These are phyloP conservation scores for Rugosomyces carneus DNA, from an alignment of 1,284 basidiomycete species.

Conservation along the genomic window DNA sequence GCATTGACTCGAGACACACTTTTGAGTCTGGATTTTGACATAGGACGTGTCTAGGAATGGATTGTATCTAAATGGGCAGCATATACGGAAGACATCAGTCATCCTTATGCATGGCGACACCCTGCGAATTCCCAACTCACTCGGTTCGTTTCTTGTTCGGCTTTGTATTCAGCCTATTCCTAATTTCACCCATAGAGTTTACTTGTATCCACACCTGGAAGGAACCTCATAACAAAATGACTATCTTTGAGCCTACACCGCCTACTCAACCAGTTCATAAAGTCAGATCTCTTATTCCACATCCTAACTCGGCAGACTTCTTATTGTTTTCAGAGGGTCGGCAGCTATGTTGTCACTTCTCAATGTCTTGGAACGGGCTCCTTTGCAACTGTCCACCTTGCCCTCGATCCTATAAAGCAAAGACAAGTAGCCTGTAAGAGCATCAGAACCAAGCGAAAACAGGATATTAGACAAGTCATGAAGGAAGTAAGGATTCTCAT, in stretches of 20 bases:
- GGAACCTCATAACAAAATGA: constrained; percentile 42
- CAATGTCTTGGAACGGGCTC: constrained; percentile 74
- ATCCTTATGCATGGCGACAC: constrained; percentile 72
- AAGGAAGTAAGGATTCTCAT: constrained; percentile 73
- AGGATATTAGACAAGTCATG: constrained; percentile 56
- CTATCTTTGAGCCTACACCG: constrained; percentile 57
- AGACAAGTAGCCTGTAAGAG: constrained; percentile 82
- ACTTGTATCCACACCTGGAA: constrained; percentile 56
- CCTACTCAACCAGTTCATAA: constrained; percentile 48
- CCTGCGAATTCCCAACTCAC: constrained; percentile 59
- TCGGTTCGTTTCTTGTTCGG: constrained; percentile 32
- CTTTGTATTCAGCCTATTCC: background rate
- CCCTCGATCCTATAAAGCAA: constrained; percentile 52
- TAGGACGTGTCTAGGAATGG: constrained; percentile 80
- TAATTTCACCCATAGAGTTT: constrained; percentile 44
- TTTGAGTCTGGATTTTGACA: constrained; percentile 1
- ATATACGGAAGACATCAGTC: constrained; percentile 54
- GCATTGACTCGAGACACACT: background rate
- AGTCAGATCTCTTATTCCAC: constrained; percentile 25
- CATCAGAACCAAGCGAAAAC: constrained; percentile 53
- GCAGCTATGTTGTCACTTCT: constrained; percentile 61
- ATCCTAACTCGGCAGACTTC: background rate
- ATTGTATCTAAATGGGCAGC: constrained; percentile 62
- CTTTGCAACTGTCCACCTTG: constrained; percentile 78
- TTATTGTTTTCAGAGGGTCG: constrained; percentile 33